Evolutionary conservation across 1,284 basidiomycete genomes (phyloP), one percentile per base, ranked within the genome.

Genomic region (Moesziomyces antarcticus): DNA sequence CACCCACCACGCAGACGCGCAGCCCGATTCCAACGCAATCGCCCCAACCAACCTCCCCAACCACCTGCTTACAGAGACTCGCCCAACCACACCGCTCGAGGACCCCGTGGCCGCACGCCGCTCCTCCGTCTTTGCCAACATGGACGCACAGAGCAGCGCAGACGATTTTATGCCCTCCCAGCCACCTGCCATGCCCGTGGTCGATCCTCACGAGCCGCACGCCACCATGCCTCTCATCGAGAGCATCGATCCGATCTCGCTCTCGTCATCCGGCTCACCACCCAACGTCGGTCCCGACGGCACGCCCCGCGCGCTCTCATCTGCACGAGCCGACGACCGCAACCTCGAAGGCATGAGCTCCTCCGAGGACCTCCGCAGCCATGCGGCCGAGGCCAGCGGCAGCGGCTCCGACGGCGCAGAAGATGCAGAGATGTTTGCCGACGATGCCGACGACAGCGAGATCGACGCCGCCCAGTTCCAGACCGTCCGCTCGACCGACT

Each of bases 341-440:
- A 25, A 42, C 37, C 37, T 75, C 11, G 72, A 54, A 2, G 69
- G 54, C n/a, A 59, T 65, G 16, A 69, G 66, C 56, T 77, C 78
- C 8, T 54, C 66, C 5, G 78, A 79, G 44, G 78, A 79, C 42
- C 49, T 79, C 16, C 40, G 65, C 16, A 65, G 56, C 40, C 61
- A 69, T 20, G 59, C 56, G 5, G 69, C 60, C 13, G 75, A 74
- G 45, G 77, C 75, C 9, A 78, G 75, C 35, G 80, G 69, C 8
- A 82, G 81, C 49, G 79, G 79, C 8, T 81, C 79, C 48, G 80
- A 82, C 18, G 75, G 79, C 30, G 76, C 75, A 1, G 81, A 80
- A 45, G 80, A 82, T 37, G 73, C 71, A 10, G 81, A 81, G n/a
- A 79, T 80, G 78, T 72, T 68, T 50, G 71, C 66, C 13, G 81